Conservation (phyloP, 805 yeast species). For the Ogataea pini region DNA sequence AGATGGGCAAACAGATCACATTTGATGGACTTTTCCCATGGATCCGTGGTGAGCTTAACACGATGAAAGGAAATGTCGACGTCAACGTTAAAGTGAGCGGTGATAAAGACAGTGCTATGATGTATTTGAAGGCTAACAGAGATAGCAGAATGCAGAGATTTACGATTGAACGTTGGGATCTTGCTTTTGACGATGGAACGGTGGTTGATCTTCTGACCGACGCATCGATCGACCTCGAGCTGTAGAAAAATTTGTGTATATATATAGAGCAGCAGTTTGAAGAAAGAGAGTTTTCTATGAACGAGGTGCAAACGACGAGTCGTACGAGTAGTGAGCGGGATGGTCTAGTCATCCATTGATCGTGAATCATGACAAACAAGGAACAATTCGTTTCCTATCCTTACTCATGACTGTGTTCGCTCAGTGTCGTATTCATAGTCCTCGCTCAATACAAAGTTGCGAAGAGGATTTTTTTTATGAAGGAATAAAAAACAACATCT, state of each 20-base stretch:
- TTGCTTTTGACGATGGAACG: conserved; percentile 47
- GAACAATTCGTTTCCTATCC: no score
- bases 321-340: no score
- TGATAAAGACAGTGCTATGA: conserved; percentile 50
- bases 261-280: conserved; percentile 3
- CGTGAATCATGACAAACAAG: no score
- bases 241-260: conserved; percentile 15
- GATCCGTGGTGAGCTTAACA: conserved; percentile 83
- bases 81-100: conserved; percentile 74
- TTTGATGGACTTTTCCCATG: conserved; percentile 81
- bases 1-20: conserved; percentile 74
- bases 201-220: conserved; percentile 52
- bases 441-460: no score
- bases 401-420: no score
- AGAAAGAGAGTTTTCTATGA: no score
- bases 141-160: conserved; percentile 58
- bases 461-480: no score
- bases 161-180: conserved; percentile 61
- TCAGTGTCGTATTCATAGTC: no score
- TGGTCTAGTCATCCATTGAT: no score
- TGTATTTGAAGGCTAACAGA: conserved; percentile 72
- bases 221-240: conserved; percentile 34
- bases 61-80: conserved; percentile 79
- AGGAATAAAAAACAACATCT: no score
- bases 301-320: no score